A percentile compares a stretch with the other conserved stretches of the same genome.
phyloP scores from a whole-genome alignment of 2,329 filamentous ascomycete genomes.

The Calonectria hawksworthii region DNA sequence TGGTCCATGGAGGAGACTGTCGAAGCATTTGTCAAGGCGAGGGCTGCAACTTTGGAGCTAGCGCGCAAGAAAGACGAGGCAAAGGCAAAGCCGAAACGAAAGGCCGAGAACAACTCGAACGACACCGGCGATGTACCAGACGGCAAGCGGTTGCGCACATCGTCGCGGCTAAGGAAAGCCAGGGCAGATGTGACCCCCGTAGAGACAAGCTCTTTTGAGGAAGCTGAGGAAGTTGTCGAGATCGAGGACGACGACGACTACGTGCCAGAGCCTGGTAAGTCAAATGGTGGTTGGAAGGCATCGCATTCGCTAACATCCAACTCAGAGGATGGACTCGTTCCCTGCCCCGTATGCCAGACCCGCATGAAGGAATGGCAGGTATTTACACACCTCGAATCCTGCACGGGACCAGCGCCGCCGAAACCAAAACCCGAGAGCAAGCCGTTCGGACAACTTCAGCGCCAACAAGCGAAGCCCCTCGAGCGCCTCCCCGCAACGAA shows the following conservation, averaged over 20 bases:
- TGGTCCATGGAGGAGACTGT: slow-evolving; percentile 89
- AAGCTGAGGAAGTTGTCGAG: slow-evolving; percentile 41
- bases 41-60: slow-evolving; percentile 73
- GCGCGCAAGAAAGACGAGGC: slow-evolving; percentile 60
- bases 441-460: slow-evolving; percentile 37
- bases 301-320: slow-evolving; percentile 28
- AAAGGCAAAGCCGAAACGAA: slow-evolving; percentile 65
- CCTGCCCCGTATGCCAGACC: slow-evolving; percentile 84
- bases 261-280: slow-evolving; percentile 45
- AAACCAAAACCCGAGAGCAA: slow-evolving; percentile 24
- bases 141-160: slow-evolving; percentile 67
- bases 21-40: slow-evolving; percentile 78
- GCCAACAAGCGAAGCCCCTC: slow-evolving; percentile 54
- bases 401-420: slow-evolving; percentile 53
- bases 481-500: slow-evolving; percentile 85
- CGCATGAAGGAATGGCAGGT: slow-evolving; percentile 86
- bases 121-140: slow-evolving; percentile 47
- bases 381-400: slow-evolving; percentile 84
- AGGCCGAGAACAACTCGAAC: slow-evolving; percentile 53
- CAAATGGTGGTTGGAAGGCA: not conserved
- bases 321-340: slow-evolving; percentile 80
- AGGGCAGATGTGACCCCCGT: slow-evolving; percentile 51
- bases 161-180: slow-evolving; percentile 62
- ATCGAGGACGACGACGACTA: slow-evolving; percentile 49
- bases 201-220: slow-evolving; percentile 30